Percentiles rank a stretch among this genome's conserved stretches.
These are phyloP conservation scores for Tricholoma hemisulphureum DNA, from an alignment of 768 basidiomycete species.

Conservation along the genomic window DNA sequence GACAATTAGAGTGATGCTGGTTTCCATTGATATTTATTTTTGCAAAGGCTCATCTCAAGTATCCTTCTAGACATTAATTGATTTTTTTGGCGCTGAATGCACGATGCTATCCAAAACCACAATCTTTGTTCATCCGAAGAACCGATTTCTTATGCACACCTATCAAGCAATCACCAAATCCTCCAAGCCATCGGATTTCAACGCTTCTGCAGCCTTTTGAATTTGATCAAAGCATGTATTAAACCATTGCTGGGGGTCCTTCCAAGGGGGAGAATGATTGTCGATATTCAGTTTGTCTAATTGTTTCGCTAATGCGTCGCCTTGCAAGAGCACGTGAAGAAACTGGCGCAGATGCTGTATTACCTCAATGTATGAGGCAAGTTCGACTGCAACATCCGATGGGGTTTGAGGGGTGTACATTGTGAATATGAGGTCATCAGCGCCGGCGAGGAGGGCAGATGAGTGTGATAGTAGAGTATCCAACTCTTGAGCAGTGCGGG, in stretches of 20 bases:
- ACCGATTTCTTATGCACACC: not conserved
- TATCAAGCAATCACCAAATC: not conserved
- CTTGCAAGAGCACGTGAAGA: constrained; percentile 23
- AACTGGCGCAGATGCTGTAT: constrained; percentile 36
- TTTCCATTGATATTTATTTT: not conserved
- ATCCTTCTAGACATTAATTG: not conserved
- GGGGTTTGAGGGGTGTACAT: constrained; percentile 64
- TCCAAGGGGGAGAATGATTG: constrained; percentile 17
- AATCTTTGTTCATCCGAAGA: no score
- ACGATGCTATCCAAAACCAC: not conserved
- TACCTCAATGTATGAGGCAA: constrained; percentile 36
- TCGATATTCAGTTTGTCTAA: constrained; percentile 24
- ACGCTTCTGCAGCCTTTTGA: constrained; percentile 36
- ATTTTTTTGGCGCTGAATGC: not conserved
- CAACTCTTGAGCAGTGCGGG: constrained; percentile 30
- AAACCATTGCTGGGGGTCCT: constrained; percentile 57
- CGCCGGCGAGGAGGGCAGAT: constrained; percentile 46
- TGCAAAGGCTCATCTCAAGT: not conserved
- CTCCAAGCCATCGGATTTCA: constrained; percentile 19
- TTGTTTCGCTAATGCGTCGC: constrained; percentile 28
- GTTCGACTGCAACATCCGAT: constrained; percentile 37
- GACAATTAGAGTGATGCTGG: not conserved
- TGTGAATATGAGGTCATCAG: constrained; percentile 68
- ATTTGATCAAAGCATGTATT: constrained; percentile 64
- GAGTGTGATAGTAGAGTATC: constrained; percentile 54